These are phyloP conservation scores for Periglandula ipomoeae DNA, from an alignment of 2,329 filamentous ascomycete genomes.

Conservation along the genomic window DNA sequence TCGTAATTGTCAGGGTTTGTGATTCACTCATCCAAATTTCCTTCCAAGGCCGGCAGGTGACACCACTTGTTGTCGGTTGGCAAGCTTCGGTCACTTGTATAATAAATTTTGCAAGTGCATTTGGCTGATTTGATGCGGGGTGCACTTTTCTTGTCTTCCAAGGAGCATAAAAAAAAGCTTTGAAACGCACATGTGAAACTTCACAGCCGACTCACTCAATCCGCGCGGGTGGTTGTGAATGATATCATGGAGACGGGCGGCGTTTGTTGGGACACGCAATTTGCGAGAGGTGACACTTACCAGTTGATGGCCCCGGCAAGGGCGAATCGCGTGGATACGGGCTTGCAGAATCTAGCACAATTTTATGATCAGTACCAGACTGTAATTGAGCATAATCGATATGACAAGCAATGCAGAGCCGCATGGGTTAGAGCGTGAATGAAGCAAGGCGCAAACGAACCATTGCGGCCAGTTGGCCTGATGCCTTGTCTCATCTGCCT, in stretches of 20 bases:
- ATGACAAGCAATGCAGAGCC: too few species aligned
- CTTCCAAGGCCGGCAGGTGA: not conserved
- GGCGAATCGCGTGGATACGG: not conserved
- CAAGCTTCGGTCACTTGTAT: not conserved
- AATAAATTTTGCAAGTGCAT: not conserved
- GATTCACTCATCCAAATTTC: not conserved
- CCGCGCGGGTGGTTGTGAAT: not conserved
- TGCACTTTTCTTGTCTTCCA: not conserved
- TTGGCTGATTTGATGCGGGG: too few species aligned
- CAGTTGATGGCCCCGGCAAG: not conserved
- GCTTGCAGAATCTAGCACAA: not conserved
- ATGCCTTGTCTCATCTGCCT: constrained; percentile 7
- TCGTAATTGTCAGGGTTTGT: not conserved
- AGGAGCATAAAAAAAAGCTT: not conserved
- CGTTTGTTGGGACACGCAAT: not conserved
- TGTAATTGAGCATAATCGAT: too few species aligned
- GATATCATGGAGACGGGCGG: not conserved
- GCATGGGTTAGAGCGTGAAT: not conserved
- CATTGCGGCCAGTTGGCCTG: not conserved
- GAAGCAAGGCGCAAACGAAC: not conserved
- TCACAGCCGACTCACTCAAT: not conserved
- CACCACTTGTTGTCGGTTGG: not conserved
- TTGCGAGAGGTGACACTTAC: not conserved
- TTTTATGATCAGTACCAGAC: not conserved
- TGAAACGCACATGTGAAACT: constrained; percentile 1